Evolutionary conservation across 768 basidiomycete genomes (phyloP), one percentile per base, ranked within the genome.

Genomic region (Epithele typhae): DNA sequence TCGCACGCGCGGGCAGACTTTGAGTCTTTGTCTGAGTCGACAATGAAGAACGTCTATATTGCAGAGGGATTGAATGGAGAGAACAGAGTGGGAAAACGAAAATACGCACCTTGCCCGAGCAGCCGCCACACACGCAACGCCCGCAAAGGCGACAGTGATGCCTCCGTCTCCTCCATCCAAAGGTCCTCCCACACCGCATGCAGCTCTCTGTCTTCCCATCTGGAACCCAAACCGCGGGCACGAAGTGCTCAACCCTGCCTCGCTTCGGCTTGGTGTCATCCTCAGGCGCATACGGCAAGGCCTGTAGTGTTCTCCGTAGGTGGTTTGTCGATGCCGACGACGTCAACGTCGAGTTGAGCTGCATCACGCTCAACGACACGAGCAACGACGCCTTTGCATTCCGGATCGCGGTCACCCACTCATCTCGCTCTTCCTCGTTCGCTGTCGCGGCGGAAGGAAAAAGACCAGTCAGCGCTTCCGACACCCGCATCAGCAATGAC

Each of bases 141-240:
- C 91, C 91, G 63, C 91, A 94, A 4, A 94, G 68, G 49, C 92
- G 68, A 62, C 91, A 94, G 59, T 94, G 91, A 61, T 94, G 91
- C 48, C 90, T 71, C 54, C 91, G 68, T 54, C 88, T 73, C 59
- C 83, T 65, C 81, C 87, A 87, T 6, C 86, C 84, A 64, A 93
- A 94, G 37, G 75, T 60, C 34, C 77, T 68, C 5, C 80, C 80
- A 58, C 93, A 96, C 9, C 87, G 73, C 91, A 92, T 92, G 61
- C 93, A 96, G 18, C 75, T 72, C 44, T 78, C 77, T n/a, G 88
- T 84, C 63, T 78, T 87, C 49, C 80, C 77, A 59, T 96, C 91
- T 0, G 93, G 91, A 24, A 94, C 83, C 93, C 93, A 96, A 21
- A 95, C 78, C 0, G 93, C 87, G 4, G 93, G 92, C 1, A 92